These are phyloP conservation scores for Anthoceros angustus DNA, from an alignment of 225 moss, liverwort and hornwort genomes.

Conservation along the genomic window DNA sequence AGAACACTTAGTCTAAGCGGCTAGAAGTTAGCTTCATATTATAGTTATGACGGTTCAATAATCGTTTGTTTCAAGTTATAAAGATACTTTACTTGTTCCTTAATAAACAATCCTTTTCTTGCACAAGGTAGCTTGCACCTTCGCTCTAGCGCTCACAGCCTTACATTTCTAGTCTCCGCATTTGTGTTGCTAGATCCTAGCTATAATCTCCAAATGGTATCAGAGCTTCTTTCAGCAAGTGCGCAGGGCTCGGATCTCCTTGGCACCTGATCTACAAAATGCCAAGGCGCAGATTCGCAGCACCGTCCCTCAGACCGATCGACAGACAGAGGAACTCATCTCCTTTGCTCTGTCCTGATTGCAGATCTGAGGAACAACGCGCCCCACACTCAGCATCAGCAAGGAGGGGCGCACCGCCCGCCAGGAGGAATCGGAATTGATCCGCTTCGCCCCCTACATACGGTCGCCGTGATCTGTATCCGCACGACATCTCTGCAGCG, in stretches of 20 bases:
- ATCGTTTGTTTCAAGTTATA: neutral
- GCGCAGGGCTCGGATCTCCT: neutral
- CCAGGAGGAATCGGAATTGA: too few relatives aligned
- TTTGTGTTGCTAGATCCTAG: neutral
- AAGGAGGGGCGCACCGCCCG: neutral
- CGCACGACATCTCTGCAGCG: too few relatives aligned
- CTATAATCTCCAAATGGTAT: neutral
- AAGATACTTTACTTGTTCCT: neutral
- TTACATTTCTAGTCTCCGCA: neutral
- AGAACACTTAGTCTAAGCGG: too few relatives aligned
- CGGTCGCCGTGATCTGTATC: too few relatives aligned
- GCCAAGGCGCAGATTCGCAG: neutral
- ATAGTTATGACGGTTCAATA: neutral
- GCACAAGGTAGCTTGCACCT: neutral
- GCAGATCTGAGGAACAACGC: neutral
- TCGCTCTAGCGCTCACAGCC: neutral
- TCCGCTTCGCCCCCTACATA: too few relatives aligned
- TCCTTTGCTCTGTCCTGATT: neutral
- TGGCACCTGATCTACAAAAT: neutral
- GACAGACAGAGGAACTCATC: neutral
- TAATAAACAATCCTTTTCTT: neutral
- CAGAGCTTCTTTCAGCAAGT: neutral
- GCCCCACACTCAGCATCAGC: neutral
- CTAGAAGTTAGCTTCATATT: neutral
- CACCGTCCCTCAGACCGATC: neutral